phyloP scores from a whole-genome alignment of 2,329 filamentous ascomycete genomes.

The Penicillium sp. region DNA sequence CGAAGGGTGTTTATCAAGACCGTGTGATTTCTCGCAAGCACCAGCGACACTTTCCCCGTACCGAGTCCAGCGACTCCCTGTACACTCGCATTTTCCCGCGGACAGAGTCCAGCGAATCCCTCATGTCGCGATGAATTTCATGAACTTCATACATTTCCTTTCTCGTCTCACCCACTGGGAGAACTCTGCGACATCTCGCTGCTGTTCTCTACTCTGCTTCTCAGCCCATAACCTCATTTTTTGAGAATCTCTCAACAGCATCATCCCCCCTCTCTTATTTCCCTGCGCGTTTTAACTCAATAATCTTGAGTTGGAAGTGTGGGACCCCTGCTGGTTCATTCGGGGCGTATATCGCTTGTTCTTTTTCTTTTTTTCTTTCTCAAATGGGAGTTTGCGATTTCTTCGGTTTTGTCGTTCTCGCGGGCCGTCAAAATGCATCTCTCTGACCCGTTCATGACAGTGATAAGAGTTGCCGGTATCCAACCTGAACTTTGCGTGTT shows the following conservation, averaged over 20 bases:
- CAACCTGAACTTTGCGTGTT: slow-evolving; percentile 11
- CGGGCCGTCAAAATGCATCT: slow-evolving; percentile 12
- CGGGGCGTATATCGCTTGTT: slow-evolving; percentile 12
- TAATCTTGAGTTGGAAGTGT: not conserved
- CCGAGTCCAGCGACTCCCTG: slow-evolving; percentile 41
- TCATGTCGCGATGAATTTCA: slow-evolving; percentile 36
- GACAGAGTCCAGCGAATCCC: slow-evolving; percentile 41
- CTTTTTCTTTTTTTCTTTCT: slow-evolving; percentile 5
- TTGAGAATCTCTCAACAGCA: slow-evolving; percentile 19
- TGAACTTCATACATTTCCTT: slow-evolving; percentile 6
- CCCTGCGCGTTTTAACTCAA: slow-evolving; percentile 4
- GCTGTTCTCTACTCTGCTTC: slow-evolving; percentile 5
- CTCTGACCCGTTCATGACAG: slow-evolving; percentile 14
- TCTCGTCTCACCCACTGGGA: not conserved
- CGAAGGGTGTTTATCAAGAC: slow-evolving; percentile 42
- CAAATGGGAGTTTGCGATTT: slow-evolving; percentile 25
- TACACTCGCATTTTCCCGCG: slow-evolving; percentile 42
- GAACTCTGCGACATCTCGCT: slow-evolving; percentile 8
- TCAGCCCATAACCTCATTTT: slow-evolving; percentile 9
- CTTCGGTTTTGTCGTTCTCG: slow-evolving; percentile 22
- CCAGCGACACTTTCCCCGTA: slow-evolving; percentile 41
- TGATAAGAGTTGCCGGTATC: slow-evolving; percentile 21
- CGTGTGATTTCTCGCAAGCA: slow-evolving; percentile 41
- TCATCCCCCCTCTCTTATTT: slow-evolving; percentile 9
- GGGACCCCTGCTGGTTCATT: slow-evolving; percentile 21